Conservation (phyloP, 2,329 filamentous ascomycete genomes). For the Colletotrichum sp. region DNA sequence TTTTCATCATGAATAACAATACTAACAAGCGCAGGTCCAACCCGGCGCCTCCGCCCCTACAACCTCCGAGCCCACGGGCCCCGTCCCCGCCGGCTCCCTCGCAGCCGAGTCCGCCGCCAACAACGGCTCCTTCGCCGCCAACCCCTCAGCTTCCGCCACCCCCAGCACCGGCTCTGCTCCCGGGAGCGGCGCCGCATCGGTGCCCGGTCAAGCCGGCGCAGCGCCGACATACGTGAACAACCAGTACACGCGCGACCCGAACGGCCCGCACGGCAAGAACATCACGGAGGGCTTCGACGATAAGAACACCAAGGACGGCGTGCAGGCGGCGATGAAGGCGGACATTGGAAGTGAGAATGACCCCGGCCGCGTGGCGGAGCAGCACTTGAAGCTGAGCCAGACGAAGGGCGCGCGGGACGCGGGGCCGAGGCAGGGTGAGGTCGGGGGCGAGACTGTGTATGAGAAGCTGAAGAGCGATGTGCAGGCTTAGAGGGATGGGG, state of each 20-base stretch:
- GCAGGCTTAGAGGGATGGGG: neutral
- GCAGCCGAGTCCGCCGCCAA: constrained; percentile 72
- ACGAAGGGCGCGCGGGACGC: constrained; percentile 26
- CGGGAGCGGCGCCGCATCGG: constrained; percentile 5
- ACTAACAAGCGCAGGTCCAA: constrained; percentile 44
- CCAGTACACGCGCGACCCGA: constrained; percentile 33
- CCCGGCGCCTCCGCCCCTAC: constrained; percentile 51
- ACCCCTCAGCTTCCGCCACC: constrained; percentile 52
- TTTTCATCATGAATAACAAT: neutral
- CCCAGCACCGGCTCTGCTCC: neutral
- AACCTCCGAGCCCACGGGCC: constrained; percentile 66
- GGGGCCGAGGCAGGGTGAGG: constrained; percentile 28
- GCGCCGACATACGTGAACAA: constrained; percentile 44
- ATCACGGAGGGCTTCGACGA: constrained; percentile 39
- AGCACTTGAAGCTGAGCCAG: constrained; percentile 38
- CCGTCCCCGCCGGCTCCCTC: constrained; percentile 71
- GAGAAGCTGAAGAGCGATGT: constrained; percentile 31
- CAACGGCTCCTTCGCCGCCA: constrained; percentile 65
- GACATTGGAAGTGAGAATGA: constrained; percentile 54
- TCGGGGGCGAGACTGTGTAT: constrained; percentile 31
- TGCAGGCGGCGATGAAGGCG: constrained; percentile 41
- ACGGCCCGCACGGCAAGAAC: constrained; percentile 49
- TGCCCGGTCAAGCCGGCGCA: constrained; percentile 22
- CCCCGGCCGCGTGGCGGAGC: constrained; percentile 49
- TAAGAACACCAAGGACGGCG: constrained; percentile 36